Conservation (phyloP, 345 rosid genomes). For the Melaleuca alternifolia region DNA sequence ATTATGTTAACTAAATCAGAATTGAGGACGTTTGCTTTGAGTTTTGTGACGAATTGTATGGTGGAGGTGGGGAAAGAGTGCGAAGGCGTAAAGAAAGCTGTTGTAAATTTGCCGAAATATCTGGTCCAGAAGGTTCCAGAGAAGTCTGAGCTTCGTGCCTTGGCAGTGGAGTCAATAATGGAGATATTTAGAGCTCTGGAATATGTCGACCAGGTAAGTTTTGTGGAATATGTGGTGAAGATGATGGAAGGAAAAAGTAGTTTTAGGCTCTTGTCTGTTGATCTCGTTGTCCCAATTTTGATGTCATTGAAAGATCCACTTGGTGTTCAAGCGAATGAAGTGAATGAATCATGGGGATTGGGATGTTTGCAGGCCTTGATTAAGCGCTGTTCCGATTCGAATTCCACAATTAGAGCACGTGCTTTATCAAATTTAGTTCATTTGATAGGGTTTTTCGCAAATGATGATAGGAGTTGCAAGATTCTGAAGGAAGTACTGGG, state of each 20-base stretch:
- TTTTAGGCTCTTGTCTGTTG: slow-evolving; percentile 70
- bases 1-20: slow-evolving; percentile 53
- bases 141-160: slow-evolving; percentile 79
- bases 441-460: slow-evolving; percentile 47
- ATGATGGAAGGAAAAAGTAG: slow-evolving; percentile 64
- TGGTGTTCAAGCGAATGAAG: slow-evolving; percentile 16
- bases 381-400: slow-evolving; percentile 58
- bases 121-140: slow-evolving; percentile 74
- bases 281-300: slow-evolving; percentile 54
- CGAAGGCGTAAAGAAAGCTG: slow-evolving; percentile 39
- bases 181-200: slow-evolving; percentile 62
- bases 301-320: slow-evolving; percentile 39
- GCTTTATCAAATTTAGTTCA: slow-evolving; percentile 80
- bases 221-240: slow-evolving; percentile 47
- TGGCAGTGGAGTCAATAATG: slow-evolving; percentile 69
- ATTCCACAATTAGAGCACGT: slow-evolving; percentile 57
- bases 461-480: slow-evolving; percentile 27
- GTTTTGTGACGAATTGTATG: slow-evolving; percentile 36
- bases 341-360: slow-evolving; percentile 38
- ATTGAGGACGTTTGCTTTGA: slow-evolving; percentile 58
- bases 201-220: slow-evolving; percentile 34
- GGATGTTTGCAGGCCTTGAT: slow-evolving; percentile 56
- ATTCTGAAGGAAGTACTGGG: slow-evolving; percentile 50
- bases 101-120: slow-evolving; percentile 54
- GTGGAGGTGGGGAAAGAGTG: slow-evolving; percentile 21